These are phyloP conservation scores for Calonectria montana DNA, from an alignment of 2,329 filamentous ascomycete species.

Conservation along the genomic window DNA sequence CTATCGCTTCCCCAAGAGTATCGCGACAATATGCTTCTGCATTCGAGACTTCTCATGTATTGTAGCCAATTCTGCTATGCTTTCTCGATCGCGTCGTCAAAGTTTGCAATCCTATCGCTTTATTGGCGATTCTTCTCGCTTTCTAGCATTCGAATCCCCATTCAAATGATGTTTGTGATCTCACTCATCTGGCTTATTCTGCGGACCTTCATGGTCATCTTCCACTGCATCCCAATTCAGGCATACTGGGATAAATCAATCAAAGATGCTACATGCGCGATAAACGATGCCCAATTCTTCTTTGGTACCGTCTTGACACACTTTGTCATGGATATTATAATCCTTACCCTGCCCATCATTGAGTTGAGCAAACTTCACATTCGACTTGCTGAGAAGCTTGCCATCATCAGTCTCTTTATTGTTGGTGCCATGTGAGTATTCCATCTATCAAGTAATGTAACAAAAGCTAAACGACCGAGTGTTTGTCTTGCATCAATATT, in stretches of 20 bases:
- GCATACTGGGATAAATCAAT: conserved; percentile 47
- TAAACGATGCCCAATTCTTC: conserved; percentile 47
- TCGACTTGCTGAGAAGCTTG: conserved; percentile 37
- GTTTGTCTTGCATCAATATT: conserved; percentile 42
- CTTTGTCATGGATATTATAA: conserved; percentile 44
- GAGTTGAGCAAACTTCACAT: conserved; percentile 43
- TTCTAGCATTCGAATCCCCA: conserved; percentile 41
- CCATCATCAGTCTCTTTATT: conserved; percentile 40
- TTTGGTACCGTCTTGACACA: conserved; percentile 47
- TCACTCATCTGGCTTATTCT: conserved; percentile 42
- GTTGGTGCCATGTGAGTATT: conserved; percentile 40
- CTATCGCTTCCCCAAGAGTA: conserved; percentile 11
- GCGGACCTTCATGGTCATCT: conserved; percentile 46
- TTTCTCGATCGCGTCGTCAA: conserved; percentile 41
- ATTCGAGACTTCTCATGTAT: conserved; percentile 29
- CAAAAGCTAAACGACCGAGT: conserved; percentile 22
- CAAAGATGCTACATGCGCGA: conserved; percentile 37
- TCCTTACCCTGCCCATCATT: conserved; percentile 43
- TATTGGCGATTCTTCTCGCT: conserved; percentile 46
- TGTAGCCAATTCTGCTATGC: conserved; percentile 39
- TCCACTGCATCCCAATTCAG: conserved; percentile 48
- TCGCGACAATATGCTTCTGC: neutral
- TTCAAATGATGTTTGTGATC: conserved; percentile 33
- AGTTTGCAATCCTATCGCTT: conserved; percentile 43
- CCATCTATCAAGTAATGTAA: neutral